Evolutionary conservation across 768 basidiomycete species (phyloP), one percentile per base, ranked within the genome.

Genomic region (Lactarius sanguifluus): DNA sequence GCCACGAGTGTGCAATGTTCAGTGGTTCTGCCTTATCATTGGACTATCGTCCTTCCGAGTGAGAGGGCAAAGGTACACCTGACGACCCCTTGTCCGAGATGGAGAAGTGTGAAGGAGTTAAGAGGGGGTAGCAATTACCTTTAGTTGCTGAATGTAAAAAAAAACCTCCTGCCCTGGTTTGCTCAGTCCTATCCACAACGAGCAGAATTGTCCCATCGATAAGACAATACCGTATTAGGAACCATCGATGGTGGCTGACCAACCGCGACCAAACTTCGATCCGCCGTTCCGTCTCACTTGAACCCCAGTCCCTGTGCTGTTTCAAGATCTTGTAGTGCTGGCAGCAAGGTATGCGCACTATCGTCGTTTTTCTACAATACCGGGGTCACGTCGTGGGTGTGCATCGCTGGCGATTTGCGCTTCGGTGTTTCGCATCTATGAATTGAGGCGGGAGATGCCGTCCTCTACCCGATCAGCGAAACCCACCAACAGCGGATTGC

Each of bases 111-210:
- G 54, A 16, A 30, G 25, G 30, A 20, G 55, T 56, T 30, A 56
- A 23, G 30, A n/a, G 9, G 55, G 28, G 30, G 18, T 18, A 5
- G 41, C 30, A 59, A 64, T 66, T 66, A 20, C 64, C 47, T 59
- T 30, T 59, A 32, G 12, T 3, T 34, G 57, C 52, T 61, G 54
- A 61, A 61, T 66, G 25, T 30, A 45, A 65, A 65, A 47, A 45
- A 47, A 23, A 52, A 20, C 57, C 28, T 10, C 43, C 3, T 56
- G 55, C 55, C 55, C 55, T 56, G 30, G 30, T 34, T 34, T 34
- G 30, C 20, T 18, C 55, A 18, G 55, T 20, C 55, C 32, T 34
- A 34, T n/a, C 55, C 55, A 56, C 30, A 20, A 56, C 30, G 8
- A 34, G 55, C 30, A 32, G 32, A 8, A 56, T 12, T 20, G 5